phyloP scores from a whole-genome alignment of 495 filamentous ascomycete species.

The Podospora pseudopauciseta region DNA sequence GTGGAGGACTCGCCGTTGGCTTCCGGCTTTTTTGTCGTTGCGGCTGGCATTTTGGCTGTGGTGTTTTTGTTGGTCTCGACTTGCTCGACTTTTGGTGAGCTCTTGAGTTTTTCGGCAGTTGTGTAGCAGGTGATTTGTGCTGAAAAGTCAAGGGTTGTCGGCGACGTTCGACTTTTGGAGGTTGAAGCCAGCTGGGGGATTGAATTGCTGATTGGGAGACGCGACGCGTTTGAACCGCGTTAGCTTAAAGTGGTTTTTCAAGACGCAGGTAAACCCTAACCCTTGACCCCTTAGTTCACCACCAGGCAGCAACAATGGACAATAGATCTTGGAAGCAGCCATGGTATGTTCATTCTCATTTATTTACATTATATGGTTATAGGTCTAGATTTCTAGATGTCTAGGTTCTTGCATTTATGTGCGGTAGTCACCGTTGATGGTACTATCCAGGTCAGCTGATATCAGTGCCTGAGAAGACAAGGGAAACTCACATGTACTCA shows the following conservation, averaged over 20 bases:
- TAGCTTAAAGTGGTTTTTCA: background rate
- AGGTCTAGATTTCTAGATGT: background rate
- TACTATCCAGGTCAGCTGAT: conserved; percentile 36
- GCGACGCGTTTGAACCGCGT: conserved; percentile 18
- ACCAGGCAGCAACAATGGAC: background rate
- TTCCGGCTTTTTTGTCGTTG: conserved; percentile 42
- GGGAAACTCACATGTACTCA: conserved; percentile 67
- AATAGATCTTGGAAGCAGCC: background rate
- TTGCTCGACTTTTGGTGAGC: too few relatives aligned
- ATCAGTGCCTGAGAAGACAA: background rate
- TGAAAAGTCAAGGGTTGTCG: background rate
- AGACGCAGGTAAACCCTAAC: background rate
- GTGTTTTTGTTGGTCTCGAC: background rate
- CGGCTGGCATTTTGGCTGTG: conserved; percentile 38
- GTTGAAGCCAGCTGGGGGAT: background rate
- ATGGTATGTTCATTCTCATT: background rate
- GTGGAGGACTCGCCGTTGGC: conserved; percentile 70
- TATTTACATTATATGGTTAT: conserved; percentile 2
- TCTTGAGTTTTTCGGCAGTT: too few relatives aligned
- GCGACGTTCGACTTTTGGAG: background rate
- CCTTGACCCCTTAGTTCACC: background rate
- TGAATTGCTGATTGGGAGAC: background rate
- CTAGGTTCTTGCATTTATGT: conserved; percentile 46
- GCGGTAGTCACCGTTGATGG: conserved; percentile 89
- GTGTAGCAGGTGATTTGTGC: background rate